These are phyloP conservation scores for Stagonosporopsis tanaceti DNA, from an alignment of 2,329 filamentous ascomycete species.

Conservation along the genomic window DNA sequence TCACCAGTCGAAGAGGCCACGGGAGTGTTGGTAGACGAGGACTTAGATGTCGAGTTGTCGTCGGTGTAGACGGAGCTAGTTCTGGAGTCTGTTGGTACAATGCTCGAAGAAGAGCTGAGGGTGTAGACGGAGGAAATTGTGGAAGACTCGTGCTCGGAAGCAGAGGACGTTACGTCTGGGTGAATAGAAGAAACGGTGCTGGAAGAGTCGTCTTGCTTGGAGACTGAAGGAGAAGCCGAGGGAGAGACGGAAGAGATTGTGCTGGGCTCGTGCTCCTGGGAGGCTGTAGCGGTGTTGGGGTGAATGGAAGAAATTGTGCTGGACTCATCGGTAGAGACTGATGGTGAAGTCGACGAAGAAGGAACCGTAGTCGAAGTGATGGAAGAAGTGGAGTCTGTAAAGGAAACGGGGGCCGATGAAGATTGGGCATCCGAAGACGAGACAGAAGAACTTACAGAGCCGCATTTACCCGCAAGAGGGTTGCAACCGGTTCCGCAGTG, in stretches of 20 bases:
- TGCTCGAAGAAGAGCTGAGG: conserved; percentile 7
- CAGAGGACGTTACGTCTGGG: conserved; percentile 19
- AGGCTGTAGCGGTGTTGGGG: conserved; percentile 12
- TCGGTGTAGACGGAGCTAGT: conserved; percentile 15
- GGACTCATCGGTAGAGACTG: conserved; percentile 22
- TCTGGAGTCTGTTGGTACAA: conserved; percentile 20
- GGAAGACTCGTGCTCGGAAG: conserved; percentile 15
- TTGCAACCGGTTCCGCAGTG: conserved; percentile 48
- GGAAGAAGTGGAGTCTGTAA: conserved; percentile 9
- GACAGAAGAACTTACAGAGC: conserved; percentile 18
- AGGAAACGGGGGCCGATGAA: conserved; percentile 21
- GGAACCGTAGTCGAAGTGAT: conserved; percentile 20
- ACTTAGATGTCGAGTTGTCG: conserved; percentile 2
- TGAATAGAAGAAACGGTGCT: conserved; percentile 14
- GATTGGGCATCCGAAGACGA: conserved; percentile 20
- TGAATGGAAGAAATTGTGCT: conserved; percentile 14
- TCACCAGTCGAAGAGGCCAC: conserved; percentile 7
- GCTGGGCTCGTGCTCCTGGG: conserved; percentile 17
- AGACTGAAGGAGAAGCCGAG: conserved; percentile 13
- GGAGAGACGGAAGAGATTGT: conserved; percentile 8
- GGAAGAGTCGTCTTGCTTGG: conserved; percentile 10
- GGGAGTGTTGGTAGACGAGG: conserved; percentile 3
- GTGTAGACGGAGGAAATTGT: conserved; percentile 3
- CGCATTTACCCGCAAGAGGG: conserved; percentile 33
- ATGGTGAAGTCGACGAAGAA: conserved; percentile 13